Evolutionary conservation across 495 filamentous ascomycete species (phyloP).

Genomic region (Trichocladium antarcticum): DNA sequence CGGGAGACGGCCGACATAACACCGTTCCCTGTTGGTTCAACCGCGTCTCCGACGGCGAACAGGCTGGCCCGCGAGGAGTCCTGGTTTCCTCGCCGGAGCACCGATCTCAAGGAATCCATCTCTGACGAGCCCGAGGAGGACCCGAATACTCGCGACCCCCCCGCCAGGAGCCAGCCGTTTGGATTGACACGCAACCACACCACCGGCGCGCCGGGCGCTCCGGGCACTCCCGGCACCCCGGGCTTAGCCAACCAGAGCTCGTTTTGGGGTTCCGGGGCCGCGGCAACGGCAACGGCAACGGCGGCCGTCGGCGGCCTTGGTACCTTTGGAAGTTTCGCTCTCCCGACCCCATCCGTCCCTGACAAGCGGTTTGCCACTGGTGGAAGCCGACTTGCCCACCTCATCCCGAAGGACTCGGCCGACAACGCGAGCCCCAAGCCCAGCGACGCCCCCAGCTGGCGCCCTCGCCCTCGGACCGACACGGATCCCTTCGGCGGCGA

Average conservation of each 20-base stretch:
- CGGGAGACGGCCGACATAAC: conserved; percentile 82
- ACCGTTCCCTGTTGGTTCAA: conserved; percentile 43
- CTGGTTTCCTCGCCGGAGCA: conserved; percentile 64
- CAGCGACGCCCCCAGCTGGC: conserved; percentile 33
- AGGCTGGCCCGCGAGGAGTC: conserved; percentile 40
- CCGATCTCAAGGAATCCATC: conserved; percentile 41
- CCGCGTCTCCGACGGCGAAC: conserved; percentile 42
- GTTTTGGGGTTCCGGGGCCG: conserved; percentile 53
- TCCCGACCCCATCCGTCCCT: conserved; percentile 43
- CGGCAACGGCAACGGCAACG: no score
- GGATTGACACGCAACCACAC: conserved; percentile 63
- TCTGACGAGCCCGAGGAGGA: conserved; percentile 41
- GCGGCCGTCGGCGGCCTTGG: conserved; percentile 72
- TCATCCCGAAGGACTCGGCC: conserved; percentile 65
- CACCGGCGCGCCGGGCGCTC: conserved; percentile 12
- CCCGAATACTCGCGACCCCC: conserved; percentile 6
- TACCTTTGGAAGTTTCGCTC: conserved; percentile 75
- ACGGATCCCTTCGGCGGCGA: conserved; percentile 74
- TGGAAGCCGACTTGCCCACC: conserved; percentile 72
- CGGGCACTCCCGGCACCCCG: conserved; percentile 9
- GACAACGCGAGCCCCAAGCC: conserved; percentile 47
- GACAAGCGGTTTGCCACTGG: conserved; percentile 69
- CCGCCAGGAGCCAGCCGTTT: conserved; percentile 41
- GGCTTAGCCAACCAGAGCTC: conserved; percentile 41
- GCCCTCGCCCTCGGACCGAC: conserved; percentile 53